These are phyloP conservation scores for Globisporangium echinulatum DNA, from an alignment of 352 stramenopile genomes.

Conservation along the genomic window DNA sequence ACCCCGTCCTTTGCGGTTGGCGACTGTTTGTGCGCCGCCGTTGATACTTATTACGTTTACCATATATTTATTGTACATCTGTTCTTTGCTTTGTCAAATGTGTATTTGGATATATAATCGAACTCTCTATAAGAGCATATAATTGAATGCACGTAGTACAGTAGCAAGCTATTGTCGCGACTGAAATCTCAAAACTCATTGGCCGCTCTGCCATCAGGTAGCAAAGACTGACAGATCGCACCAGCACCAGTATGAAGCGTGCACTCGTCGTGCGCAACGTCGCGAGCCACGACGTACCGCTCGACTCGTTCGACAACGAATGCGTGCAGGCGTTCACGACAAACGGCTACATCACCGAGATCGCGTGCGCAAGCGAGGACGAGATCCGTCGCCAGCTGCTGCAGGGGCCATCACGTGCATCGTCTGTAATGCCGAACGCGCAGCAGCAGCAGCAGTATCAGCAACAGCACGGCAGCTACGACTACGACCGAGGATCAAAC, in stretches of 20 bases:
- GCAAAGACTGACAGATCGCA: too few relatives aligned
- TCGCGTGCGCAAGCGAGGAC: slow-evolving; percentile 50
- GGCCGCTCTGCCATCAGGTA: too few relatives aligned
- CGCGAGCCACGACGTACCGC: slow-evolving; percentile 57
- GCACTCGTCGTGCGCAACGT: slow-evolving; percentile 76
- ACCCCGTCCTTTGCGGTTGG: too few relatives aligned
- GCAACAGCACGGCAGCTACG: neutral
- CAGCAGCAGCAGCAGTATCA: slow-evolving; percentile 11
- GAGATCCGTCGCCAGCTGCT: slow-evolving; percentile 57
- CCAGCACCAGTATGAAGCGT: slow-evolving; percentile 45
- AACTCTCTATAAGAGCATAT: too few relatives aligned
- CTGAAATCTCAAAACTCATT: too few relatives aligned
- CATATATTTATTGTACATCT: too few relatives aligned
- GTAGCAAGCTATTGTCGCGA: too few relatives aligned
- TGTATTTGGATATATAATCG: too few relatives aligned
- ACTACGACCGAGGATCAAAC: neutral
- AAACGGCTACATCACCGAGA: slow-evolving; percentile 67
- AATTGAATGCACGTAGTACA: too few relatives aligned
- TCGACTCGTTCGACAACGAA: slow-evolving; percentile 72
- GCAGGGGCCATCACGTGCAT: slow-evolving; percentile 33
- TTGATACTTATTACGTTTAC: too few relatives aligned
- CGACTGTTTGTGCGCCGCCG: too few relatives aligned
- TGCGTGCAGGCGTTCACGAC: slow-evolving; percentile 61
- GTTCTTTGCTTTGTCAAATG: too few relatives aligned
- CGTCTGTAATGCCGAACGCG: slow-evolving; percentile 10